Evolutionary conservation across 2,329 filamentous ascomycete genomes (phyloP).

Genomic region (Trichoderma sp.): DNA sequence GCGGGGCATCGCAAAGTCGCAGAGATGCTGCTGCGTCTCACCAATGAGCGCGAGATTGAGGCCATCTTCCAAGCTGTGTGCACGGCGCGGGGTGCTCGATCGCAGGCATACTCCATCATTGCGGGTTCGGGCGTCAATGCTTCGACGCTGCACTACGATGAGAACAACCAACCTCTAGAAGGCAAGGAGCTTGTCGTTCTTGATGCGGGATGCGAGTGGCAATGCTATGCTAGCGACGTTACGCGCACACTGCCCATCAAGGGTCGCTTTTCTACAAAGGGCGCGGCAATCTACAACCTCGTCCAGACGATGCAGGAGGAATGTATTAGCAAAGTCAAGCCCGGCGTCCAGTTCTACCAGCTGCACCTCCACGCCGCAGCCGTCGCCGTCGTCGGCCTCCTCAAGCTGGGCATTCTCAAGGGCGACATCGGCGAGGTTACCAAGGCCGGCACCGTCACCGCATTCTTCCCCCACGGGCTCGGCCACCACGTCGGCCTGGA

Average conservation of each 20-base stretch:
- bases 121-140: slow-evolving; percentile 82
- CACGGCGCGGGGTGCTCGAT: slow-evolving; percentile 69
- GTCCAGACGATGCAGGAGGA: slow-evolving; percentile 80
- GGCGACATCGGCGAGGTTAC: slow-evolving; percentile 61
- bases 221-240: slow-evolving; percentile 85
- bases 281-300: slow-evolving; percentile 71
- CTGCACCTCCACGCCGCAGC: slow-evolving; percentile 73
- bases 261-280: slow-evolving; percentile 67
- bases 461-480: slow-evolving; percentile 67
- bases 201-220: slow-evolving; percentile 84
- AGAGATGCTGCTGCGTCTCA: slow-evolving; percentile 59
- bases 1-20: slow-evolving; percentile 75
- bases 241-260: slow-evolving; percentile 83
- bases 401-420: slow-evolving; percentile 70
- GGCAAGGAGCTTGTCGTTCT: slow-evolving; percentile 76
- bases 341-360: slow-evolving; percentile 69
- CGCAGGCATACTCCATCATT: slow-evolving; percentile 87
- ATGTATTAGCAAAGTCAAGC: slow-evolving; percentile 68
- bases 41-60: slow-evolving; percentile 81
- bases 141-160: slow-evolving; percentile 81
- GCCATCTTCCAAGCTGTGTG: slow-evolving; percentile 75
- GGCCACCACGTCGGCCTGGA: slow-evolving; percentile 68
- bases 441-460: slow-evolving; percentile 53
- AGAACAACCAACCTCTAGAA: slow-evolving; percentile 71
- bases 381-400: slow-evolving; percentile 70